Conservation (phyloP, 352 stramenopile species). For the Phytophthora hibernalis region DNA sequence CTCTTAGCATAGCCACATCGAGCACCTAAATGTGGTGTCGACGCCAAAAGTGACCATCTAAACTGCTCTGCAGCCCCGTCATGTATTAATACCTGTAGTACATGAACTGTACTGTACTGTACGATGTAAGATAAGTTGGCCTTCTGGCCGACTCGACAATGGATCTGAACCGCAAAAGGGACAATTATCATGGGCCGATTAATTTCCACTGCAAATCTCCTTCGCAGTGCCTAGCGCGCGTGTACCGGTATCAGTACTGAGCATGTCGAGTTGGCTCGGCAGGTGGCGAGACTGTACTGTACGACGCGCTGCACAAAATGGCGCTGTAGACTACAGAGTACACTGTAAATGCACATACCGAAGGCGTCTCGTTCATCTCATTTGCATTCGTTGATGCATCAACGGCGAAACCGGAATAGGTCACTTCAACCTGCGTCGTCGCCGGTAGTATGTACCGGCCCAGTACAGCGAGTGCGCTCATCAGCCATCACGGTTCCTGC, state of each 20-base stretch:
- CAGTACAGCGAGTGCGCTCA: neutral
- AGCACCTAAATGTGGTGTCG: too few relatives aligned
- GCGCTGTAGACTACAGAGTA: neutral
- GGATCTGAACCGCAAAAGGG: neutral
- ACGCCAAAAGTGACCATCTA: neutral
- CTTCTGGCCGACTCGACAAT: neutral
- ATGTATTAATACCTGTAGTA: too few relatives aligned
- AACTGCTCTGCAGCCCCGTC: too few relatives aligned
- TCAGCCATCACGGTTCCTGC: slow-evolving; percentile 11
- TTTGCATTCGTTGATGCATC: neutral
- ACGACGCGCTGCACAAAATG: neutral
- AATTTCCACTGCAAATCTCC: neutral
- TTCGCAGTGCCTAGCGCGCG: too few relatives aligned
- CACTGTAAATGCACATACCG: too few relatives aligned
- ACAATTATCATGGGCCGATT: neutral
- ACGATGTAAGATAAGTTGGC: neutral
- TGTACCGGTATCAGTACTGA: too few relatives aligned
- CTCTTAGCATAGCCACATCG: too few relatives aligned
- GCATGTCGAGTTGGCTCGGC: neutral
- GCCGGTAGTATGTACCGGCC: neutral
- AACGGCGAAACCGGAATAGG: neutral
- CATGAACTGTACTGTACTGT: neutral
- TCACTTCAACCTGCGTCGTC: slow-evolving; percentile 8
- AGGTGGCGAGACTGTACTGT: neutral
- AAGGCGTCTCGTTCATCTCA: too few relatives aligned